phyloP scores from a whole-genome alignment of 169 alveolate genomes.

The Plasmodium yoelii region DNA sequence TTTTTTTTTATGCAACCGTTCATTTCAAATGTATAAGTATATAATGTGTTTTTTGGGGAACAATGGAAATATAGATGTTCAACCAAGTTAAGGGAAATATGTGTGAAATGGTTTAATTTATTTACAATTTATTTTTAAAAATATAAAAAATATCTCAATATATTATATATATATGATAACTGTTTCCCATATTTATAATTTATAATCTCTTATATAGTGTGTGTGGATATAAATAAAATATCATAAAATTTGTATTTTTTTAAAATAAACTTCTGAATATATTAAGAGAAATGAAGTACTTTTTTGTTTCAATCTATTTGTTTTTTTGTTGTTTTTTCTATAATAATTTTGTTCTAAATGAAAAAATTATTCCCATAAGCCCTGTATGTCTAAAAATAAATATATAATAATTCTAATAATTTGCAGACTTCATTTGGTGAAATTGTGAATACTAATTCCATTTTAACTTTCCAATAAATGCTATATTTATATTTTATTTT shows the following conservation, averaged over 20 bases:
- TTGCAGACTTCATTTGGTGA: background rate
- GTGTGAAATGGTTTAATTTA: too few relatives aligned
- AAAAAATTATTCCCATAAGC: slow-evolving; percentile 70
- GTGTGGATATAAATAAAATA: background rate
- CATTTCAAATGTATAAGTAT: background rate
- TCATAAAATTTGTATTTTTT: background rate
- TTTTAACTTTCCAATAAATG: background rate
- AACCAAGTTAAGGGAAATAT: too few relatives aligned
- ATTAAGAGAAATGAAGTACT: slow-evolving; percentile 50
- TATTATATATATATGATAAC: slow-evolving; percentile 2
- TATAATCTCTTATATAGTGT: background rate
- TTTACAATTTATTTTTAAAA: too few relatives aligned
- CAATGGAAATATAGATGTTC: too few relatives aligned
- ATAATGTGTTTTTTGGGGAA: too few relatives aligned
- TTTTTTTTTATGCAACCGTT: background rate
- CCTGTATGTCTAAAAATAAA: slow-evolving; percentile 45
- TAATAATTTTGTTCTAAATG: slow-evolving; percentile 67
- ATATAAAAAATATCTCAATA: too few relatives aligned
- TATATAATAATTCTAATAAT: background rate
- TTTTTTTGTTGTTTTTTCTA: slow-evolving; percentile 41
- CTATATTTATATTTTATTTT: background rate
- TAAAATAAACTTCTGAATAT: slow-evolving; percentile 1
- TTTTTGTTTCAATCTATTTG: slow-evolving; percentile 33
- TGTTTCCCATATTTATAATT: background rate
- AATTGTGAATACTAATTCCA: too few relatives aligned